Conservation (phyloP, 345 rosid species). For the Gynandropsis gynandra region DNA sequence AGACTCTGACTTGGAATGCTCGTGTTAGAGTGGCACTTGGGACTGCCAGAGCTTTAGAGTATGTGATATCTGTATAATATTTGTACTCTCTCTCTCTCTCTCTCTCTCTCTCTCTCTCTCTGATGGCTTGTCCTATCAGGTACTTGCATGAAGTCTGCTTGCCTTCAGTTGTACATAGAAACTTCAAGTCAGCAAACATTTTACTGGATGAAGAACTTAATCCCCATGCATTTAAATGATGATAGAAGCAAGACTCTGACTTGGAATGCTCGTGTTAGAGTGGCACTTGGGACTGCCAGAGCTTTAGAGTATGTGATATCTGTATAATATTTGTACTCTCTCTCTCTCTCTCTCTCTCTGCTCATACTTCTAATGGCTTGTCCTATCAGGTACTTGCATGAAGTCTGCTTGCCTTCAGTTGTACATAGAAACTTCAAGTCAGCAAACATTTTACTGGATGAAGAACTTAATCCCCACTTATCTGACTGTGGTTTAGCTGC, state of each 20-base stretch:
- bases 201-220: conserved; percentile 92
- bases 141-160: conserved; percentile 99
- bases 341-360: too few species aligned
- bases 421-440: conserved; percentile 98
- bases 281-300: conserved; percentile 92
- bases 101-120: too few species aligned
- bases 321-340: too few species aligned
- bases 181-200: conserved; percentile 95
- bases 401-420: conserved; percentile 92
- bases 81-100: too few species aligned
- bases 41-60: conserved; percentile 97
- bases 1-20: conserved; percentile 75
- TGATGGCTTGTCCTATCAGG: conserved; percentile 30
- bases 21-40: conserved; percentile 97
- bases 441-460: conserved; percentile 90
- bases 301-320: conserved; percentile 82
- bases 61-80: conserved; percentile 27
- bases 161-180: conserved; percentile 95
- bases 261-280: conserved; percentile 97
- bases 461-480: conserved; percentile 90
- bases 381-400: conserved; percentile 82
- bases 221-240: conserved; percentile 85
- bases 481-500: conserved; percentile 98
- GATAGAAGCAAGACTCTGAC: conserved; percentile 57
- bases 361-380: neutral